A percentile compares a stretch with the other conserved stretches of the same genome.
Evolutionary conservation across 176 grass and related monocot species (phyloP).

Genomic region (Raddia guianensis): DNA sequence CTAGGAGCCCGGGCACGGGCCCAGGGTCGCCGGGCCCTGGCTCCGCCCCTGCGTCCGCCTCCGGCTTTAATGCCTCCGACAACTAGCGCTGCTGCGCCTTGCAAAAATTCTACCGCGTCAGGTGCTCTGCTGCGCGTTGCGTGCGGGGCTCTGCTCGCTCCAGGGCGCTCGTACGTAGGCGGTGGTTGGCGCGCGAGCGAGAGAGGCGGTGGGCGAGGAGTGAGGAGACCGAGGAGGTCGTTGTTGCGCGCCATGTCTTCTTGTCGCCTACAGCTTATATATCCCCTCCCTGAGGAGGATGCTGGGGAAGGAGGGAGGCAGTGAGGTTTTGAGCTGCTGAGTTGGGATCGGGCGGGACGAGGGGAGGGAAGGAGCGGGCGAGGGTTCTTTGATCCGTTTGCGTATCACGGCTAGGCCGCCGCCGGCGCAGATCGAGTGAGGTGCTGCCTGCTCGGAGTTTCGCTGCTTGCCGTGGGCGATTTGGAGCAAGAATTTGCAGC

Average conservation of each 20-base stretch:
- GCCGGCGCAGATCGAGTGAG: slow-evolving; percentile 11
- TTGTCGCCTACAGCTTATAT: slow-evolving; percentile 13
- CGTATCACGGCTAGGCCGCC: background rate
- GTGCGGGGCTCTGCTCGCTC: background rate
- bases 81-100: background rate
- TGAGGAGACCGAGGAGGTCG: background rate
- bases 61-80: background rate
- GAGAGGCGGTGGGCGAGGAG: background rate
- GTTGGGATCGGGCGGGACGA: background rate
- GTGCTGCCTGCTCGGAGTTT: background rate
- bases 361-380: background rate
- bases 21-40: no score
- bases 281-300: background rate
- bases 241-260: slow-evolving; percentile 25
- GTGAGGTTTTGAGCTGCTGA: background rate
- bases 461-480: background rate
- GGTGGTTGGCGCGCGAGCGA: background rate
- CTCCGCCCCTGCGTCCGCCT: background rate
- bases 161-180: background rate
- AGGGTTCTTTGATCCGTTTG: background rate
- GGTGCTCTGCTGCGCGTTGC: background rate
- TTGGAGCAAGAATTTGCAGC: background rate
- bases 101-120: background rate
- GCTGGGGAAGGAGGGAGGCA: background rate
- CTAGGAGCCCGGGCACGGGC: no score